These are phyloP conservation scores for Pythium chondricola DNA, from an alignment of 352 stramenopile genomes.

Conservation along the genomic window DNA sequence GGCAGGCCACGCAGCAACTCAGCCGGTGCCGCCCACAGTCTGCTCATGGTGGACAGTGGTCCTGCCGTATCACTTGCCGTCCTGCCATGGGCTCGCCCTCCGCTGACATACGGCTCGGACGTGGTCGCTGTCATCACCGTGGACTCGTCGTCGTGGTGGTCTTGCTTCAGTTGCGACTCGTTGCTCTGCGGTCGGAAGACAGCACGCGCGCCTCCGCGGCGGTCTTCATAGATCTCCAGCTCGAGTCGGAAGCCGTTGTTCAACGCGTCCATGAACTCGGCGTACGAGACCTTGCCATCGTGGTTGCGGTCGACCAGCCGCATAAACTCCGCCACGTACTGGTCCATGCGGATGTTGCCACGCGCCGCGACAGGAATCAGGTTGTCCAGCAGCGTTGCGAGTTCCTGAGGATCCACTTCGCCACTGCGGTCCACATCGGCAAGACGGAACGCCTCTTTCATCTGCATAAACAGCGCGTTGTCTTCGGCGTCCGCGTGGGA, in stretches of 20 bases:
- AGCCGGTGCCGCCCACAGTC: conserved; percentile 1
- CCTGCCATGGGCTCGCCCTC: not conserved
- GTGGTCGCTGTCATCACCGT: not conserved
- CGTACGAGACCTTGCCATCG: conserved; percentile 58
- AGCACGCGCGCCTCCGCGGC: not conserved
- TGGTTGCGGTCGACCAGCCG: conserved; percentile 56
- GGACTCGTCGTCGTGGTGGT: not conserved
- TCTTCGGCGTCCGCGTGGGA: conserved; percentile 43
- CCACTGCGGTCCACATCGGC: conserved; percentile 55
- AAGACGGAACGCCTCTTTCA: conserved; percentile 70
- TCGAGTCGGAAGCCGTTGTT: conserved; percentile 68
- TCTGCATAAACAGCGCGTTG: conserved; percentile 66
- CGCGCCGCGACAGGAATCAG: conserved; percentile 47
- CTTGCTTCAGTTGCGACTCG: not conserved
- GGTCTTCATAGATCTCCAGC: conserved; percentile 57
- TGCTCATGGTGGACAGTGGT: not conserved
- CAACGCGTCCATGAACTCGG: conserved; percentile 71
- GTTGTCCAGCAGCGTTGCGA: conserved; percentile 58
- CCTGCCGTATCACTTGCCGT: not conserved
- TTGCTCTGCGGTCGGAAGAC: conserved; percentile 2
- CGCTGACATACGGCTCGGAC: not conserved
- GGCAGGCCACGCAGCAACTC: not conserved
- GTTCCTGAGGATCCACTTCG: conserved; percentile 50
- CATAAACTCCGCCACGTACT: conserved; percentile 81
- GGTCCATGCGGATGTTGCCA: conserved; percentile 43